phyloP scores from a whole-genome alignment of 805 yeast species.

The Candida takata region DNA sequence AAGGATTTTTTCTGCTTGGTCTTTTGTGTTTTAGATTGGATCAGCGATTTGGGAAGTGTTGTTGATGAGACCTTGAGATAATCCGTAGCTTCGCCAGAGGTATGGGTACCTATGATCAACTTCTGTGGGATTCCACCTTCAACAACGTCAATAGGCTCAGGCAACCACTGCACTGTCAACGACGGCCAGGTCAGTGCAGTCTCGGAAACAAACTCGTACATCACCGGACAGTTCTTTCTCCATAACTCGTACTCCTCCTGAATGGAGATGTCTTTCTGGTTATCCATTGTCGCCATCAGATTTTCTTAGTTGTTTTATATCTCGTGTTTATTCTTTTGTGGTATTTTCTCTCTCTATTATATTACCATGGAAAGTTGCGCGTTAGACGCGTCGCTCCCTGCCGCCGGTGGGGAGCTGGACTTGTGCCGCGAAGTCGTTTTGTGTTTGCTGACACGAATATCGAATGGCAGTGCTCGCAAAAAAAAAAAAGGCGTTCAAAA shows the following conservation, averaged over 20 bases:
- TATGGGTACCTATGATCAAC: conserved; percentile 63
- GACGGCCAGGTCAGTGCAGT: conserved; percentile 82
- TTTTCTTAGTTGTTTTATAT: too few relatives aligned
- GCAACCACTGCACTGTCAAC: conserved; percentile 72
- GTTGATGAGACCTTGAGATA: conserved; percentile 61
- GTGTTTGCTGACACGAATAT: too few relatives aligned
- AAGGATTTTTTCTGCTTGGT: too few relatives aligned
- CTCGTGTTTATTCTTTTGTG: too few relatives aligned
- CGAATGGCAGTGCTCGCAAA: too few relatives aligned
- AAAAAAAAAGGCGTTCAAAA: too few relatives aligned
- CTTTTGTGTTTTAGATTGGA: conserved; percentile 14
- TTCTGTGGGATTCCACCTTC: conserved; percentile 36
- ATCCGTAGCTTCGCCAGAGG: conserved; percentile 61
- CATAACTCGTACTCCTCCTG: conserved; percentile 66
- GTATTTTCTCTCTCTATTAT: too few relatives aligned
- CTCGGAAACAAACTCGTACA: conserved; percentile 80
- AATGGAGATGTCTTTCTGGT: conserved; percentile 26
- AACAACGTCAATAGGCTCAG: conserved; percentile 28
- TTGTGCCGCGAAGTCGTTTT: too few relatives aligned
- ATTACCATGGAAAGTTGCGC: too few relatives aligned
- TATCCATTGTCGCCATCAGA: conserved; percentile 14
- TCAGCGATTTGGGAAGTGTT: conserved; percentile 43
- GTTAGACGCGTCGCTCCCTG: too few relatives aligned
- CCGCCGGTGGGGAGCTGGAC: too few relatives aligned
- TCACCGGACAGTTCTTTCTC: conserved; percentile 72